Conservation (phyloP, 176 grass and related monocot genomes). For the Paspalum vaginatum region DNA sequence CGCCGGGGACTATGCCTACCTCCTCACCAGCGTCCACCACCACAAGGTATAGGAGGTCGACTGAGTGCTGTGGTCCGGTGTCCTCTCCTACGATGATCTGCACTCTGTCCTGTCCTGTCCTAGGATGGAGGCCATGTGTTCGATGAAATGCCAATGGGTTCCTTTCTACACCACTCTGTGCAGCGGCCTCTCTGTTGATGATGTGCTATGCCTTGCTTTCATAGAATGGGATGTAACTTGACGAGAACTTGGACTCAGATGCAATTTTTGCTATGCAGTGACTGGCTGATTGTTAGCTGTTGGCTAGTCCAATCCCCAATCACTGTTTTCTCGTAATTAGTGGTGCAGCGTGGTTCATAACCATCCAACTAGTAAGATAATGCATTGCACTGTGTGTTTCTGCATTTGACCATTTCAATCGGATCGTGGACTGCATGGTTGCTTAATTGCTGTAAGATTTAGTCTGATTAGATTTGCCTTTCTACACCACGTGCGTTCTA, state of each 20-base stretch:
- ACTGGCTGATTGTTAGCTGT: background rate
- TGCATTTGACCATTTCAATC: background rate
- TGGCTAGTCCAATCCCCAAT: background rate
- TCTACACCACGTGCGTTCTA: background rate
- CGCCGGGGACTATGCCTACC: slow-evolving; percentile 59
- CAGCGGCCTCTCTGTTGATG: background rate
- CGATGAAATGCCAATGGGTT: slow-evolving; percentile 22
- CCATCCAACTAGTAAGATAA: background rate
- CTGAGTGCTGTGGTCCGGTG: background rate
- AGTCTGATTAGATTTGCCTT: background rate
- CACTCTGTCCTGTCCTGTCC: background rate
- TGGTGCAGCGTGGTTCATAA: background rate
- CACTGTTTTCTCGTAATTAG: background rate
- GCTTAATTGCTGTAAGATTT: background rate
- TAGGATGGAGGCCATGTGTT: background rate
- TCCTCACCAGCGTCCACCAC: slow-evolving; percentile 64
- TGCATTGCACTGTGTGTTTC: background rate
- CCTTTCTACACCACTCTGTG: background rate
- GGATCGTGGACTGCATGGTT: background rate
- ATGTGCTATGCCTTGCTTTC: background rate
- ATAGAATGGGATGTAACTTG: background rate
- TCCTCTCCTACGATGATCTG: background rate
- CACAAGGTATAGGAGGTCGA: slow-evolving; percentile 53
- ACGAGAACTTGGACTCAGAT: background rate
- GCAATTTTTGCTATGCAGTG: background rate